Base-by-base conservation (phyloP, 2,329 filamentous ascomycete genomes). In the Orbilia brochopaga region DNA sequence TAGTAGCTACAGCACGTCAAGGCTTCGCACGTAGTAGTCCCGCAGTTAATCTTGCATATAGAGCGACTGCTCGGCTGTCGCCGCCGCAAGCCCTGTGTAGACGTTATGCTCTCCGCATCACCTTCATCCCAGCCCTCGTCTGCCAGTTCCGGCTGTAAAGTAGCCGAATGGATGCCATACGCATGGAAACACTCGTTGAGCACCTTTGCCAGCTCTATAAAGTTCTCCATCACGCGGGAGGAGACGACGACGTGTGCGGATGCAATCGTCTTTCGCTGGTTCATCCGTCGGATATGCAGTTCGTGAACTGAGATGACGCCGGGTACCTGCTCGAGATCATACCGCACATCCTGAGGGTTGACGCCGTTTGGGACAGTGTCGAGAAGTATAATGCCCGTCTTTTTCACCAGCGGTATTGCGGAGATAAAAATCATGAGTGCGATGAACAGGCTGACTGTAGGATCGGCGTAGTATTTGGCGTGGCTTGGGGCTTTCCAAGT, bases 211-310 rank as follows among this genome's bases (percentile, higher is more conserved):
- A 84, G 84, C 56, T 82, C 81, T 79, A 85, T 83, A 77, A 91
- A 91, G 55, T 81, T 80, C 37, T 81, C 78, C 23, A 90, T 78
- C 7, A 83, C 83, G 57, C 83, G 81, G 72, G 86, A 83, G 1
- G 83, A 82, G 15, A 91, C 83, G 0, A 88, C 82, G 1, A 92
- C 80, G 76, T 91, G 89, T 0, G 87, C 88, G 0, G 87, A 87
- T 6, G 89, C 89, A 52, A 91, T 82, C 2, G 85, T 82, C 76
- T 90, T 90, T 57, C 83, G 82, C 79, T 92, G 88, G 76, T 89
- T 86, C 1, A 92, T 82, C 1, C 86, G 83, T 89, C 90, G 92
- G 73, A 91, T 85, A 75, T 90, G 88, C 15, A 92, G 81, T 75
- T 91, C 88, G 74, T 91, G 88, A 13, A 91, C 83, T 0, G 86